phyloP scores from a whole-genome alignment of 129 eudicot species.

The Logfia minima region DNA sequence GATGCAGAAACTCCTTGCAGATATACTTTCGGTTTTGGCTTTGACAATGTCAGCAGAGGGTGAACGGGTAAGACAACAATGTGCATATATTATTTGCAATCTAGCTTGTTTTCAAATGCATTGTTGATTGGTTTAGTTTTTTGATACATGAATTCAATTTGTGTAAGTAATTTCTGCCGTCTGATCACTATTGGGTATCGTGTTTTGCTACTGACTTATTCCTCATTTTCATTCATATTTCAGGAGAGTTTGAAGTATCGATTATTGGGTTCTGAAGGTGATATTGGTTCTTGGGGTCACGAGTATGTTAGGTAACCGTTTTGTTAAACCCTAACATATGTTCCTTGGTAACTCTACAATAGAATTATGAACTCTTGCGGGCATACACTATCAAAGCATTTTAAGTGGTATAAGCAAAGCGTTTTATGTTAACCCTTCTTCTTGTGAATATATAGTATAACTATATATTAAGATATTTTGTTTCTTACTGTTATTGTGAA shows the following conservation, averaged over 20 bases:
- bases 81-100: not conserved
- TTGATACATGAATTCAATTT: not conserved
- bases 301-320: slow-evolving; percentile 83
- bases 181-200: slow-evolving; percentile 3
- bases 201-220: slow-evolving; percentile 21
- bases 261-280: slow-evolving; percentile 94
- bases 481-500: no score
- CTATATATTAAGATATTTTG: no score
- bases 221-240: slow-evolving; percentile 17
- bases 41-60: slow-evolving; percentile 99
- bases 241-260: slow-evolving; percentile 95
- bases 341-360: not conserved
- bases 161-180: not conserved
- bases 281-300: slow-evolving; percentile 99
- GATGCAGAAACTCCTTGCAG: slow-evolving; percentile 86
- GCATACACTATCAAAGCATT: not conserved
- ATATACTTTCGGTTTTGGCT: slow-evolving; percentile 96
- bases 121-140: not conserved
- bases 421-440: not conserved
- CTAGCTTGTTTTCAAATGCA: not conserved
- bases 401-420: not conserved
- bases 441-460: not conserved
- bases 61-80: slow-evolving; percentile 59
- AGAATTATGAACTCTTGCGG: not conserved
- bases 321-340: not conserved